These are phyloP conservation scores for Crithidia brevicula DNA, from an alignment of 208 protist genomes.

Conservation along the genomic window DNA sequence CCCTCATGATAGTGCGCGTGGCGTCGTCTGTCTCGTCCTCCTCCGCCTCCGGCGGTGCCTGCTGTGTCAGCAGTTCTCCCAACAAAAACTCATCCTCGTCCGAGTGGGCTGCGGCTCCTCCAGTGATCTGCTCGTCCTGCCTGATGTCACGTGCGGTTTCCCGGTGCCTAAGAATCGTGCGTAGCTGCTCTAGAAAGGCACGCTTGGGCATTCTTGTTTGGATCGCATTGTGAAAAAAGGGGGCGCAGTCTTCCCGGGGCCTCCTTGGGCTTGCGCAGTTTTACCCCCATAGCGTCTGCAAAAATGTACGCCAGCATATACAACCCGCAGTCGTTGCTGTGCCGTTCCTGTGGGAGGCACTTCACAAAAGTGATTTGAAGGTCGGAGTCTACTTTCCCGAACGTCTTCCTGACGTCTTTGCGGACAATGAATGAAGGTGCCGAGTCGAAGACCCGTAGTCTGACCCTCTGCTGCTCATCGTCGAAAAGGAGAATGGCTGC, in stretches of 20 bases:
- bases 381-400: neutral
- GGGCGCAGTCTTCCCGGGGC: neutral
- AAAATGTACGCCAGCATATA: constrained; percentile 4
- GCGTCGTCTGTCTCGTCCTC: neutral
- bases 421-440: neutral
- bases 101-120: neutral
- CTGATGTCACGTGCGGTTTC: too few relatives aligned
- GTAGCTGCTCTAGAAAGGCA: neutral
- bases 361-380: neutral
- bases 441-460: constrained; percentile 2
- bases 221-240: neutral
- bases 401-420: neutral
- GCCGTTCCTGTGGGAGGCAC: neutral
- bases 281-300: neutral
- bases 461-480: neutral
- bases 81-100: neutral
- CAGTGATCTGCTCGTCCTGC: neutral
- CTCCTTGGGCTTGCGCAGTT: neutral
- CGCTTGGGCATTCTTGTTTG: neutral
- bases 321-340: neutral
- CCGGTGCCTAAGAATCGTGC: neutral
- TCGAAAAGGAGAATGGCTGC: neutral
- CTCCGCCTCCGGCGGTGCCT: too few relatives aligned
- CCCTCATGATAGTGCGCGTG: neutral
- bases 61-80: neutral